Conservation (phyloP, 2,329 filamentous ascomycete genomes). For the Verticillium tricorpus region DNA sequence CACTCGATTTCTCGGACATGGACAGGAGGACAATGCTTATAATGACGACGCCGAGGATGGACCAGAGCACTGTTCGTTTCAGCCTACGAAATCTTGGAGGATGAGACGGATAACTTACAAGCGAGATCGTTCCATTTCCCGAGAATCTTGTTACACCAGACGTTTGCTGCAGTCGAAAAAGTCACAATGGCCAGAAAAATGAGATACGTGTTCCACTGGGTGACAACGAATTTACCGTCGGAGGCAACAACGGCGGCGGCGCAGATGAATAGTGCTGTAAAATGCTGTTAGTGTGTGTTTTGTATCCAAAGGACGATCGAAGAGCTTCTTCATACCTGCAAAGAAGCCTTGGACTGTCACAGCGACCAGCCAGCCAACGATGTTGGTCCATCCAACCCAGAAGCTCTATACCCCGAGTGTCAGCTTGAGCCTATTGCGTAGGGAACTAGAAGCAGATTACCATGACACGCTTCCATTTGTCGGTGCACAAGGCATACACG, state of each 20-base stretch:
- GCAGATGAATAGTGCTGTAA: constrained; percentile 35
- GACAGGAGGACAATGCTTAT: constrained; percentile 37
- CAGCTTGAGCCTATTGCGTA: background rate
- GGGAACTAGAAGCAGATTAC: constrained; percentile 12
- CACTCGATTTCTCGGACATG: constrained; percentile 37
- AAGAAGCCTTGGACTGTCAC: constrained; percentile 39
- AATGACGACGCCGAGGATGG: constrained; percentile 34
- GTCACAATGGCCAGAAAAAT: constrained; percentile 35
- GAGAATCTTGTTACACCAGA: constrained; percentile 35
- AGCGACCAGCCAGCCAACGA: constrained; percentile 40
- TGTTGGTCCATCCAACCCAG: constrained; percentile 38
- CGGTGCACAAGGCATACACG: constrained; percentile 32
- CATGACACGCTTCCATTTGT: constrained; percentile 31
- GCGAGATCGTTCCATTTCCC: constrained; percentile 37
- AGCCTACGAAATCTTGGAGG: background rate
- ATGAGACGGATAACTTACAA: constrained; percentile 17
- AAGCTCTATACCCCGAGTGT: constrained; percentile 29
- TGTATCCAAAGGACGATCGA: background rate
- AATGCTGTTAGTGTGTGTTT: background rate
- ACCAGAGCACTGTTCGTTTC: constrained; percentile 31
- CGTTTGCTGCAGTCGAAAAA: constrained; percentile 32
- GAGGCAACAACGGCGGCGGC: constrained; percentile 36
- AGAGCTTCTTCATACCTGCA: constrained; percentile 22
- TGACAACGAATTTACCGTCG: constrained; percentile 28
- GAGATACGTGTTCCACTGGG: constrained; percentile 34